Base-by-base conservation (phyloP, 257 asterid species). In the Solanum peruvianum region DNA sequence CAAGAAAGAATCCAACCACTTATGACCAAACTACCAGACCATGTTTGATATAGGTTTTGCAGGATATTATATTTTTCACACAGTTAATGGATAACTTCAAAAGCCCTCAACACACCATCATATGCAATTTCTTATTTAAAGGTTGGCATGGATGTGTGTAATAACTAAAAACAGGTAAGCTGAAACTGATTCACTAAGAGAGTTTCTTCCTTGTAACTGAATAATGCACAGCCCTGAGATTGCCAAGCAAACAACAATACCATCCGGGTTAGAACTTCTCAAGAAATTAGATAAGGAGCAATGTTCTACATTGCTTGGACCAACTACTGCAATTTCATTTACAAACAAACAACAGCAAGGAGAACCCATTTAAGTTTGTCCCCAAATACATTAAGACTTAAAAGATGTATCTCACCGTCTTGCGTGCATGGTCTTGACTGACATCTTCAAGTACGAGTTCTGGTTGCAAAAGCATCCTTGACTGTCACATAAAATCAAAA, bases 351-450 rank as follows among this genome's bases (percentile, higher is more conserved):
- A 47, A 49, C 44, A 47, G 69, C 69, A 81, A 18, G 69, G 69
- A 80, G 39, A 29, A 81, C 31, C n/a, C 11, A 47, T 49, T 29
- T 81, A 81, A 49, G 69, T 66, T 49, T 21, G 69, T 29, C 44
- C 39, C 12, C 6, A 47, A 5, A 31, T 80, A 80, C 67, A 80
- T 47, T 41, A 27, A 80, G 85, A 80, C 66, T 58, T 29, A 47
- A 47, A 47, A 47, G 44, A 81, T 29, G 88, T n/a, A 86, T 88
- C 98, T 92, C 87, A 97, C 99, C 89, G 99, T 97, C 91, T 97
- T 97, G 80, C 93, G 99, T 73, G 99, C 99, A 87, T 97, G 99
- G 89, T 97, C 99, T 92, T 97, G 99, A 88, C 99, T 96, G 91
- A 97, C 99, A 88, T 97, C 99, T 89, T 96, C 98, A 87, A 97